phyloP scores from a whole-genome alignment of 1,284 basidiomycete genomes.

The Tilletia caries region DNA sequence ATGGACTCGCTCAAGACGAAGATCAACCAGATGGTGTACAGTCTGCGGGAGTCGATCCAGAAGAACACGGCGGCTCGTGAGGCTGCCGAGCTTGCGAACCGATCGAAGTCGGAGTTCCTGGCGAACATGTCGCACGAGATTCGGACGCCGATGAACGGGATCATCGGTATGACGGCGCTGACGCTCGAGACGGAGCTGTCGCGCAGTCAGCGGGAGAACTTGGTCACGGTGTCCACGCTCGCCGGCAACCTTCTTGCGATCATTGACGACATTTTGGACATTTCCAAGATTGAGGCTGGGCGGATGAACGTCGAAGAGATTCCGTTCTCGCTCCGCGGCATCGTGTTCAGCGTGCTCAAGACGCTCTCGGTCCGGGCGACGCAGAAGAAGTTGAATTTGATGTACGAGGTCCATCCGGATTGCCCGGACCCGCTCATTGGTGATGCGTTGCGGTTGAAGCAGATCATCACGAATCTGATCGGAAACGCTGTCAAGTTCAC shows the following conservation, averaged over 20 bases:
- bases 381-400: constrained; percentile 93
- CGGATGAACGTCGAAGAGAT: constrained; percentile 99
- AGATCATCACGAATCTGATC: constrained; percentile 51
- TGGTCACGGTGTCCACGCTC: constrained; percentile 90
- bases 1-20: constrained; percentile 99
- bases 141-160: constrained; percentile 61
- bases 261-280: constrained; percentile 61
- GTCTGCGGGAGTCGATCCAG: constrained; percentile 92
- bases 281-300: constrained; percentile 71
- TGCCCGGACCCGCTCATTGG: constrained; percentile 97
- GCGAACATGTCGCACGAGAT: constrained; percentile 55
- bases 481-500: constrained; percentile 67
- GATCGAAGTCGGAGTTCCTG: constrained; percentile 88
- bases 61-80: constrained; percentile 98
- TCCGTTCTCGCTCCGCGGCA: constrained; percentile 93
- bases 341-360: constrained; percentile 95
- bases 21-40: constrained; percentile 99
- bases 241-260: constrained; percentile 90
- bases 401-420: constrained; percentile 91
- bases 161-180: constrained; percentile 98
- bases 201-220: constrained; percentile 83
- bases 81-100: constrained; percentile 86
- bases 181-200: constrained; percentile 90
- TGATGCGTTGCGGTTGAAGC: constrained; percentile 73
- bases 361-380: constrained; percentile 96